Evolutionary conservation across 306 rosid genomes (phyloP).

Genomic region (Rubus parviflorus): DNA sequence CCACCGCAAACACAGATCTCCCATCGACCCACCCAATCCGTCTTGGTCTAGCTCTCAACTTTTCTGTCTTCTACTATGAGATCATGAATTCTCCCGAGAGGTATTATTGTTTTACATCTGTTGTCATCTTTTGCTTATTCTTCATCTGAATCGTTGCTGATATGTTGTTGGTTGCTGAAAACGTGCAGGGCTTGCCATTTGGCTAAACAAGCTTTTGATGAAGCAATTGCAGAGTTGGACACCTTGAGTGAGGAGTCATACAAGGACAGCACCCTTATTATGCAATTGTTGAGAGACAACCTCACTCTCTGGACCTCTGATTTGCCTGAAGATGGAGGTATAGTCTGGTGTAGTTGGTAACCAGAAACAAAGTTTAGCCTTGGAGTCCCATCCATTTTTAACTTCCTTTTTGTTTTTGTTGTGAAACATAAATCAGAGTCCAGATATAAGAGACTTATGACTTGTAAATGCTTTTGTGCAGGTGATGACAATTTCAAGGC

Average conservation of each 20-base stretch:
- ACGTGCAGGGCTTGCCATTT: conserved; percentile 92
- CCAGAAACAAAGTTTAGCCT: background rate
- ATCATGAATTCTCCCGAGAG: conserved; percentile 97
- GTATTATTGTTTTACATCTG: conserved; percentile 32
- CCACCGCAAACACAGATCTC: conserved; percentile 85
- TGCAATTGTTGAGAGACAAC: conserved; percentile 98
- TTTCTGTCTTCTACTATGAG: conserved; percentile 97
- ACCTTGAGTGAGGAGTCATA: conserved; percentile 98
- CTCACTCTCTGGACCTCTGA: conserved; percentile 99
- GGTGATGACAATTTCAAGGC: conserved; percentile 79
- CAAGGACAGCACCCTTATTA: conserved; percentile 97
- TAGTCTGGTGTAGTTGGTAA: background rate
- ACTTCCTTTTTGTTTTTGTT: background rate
- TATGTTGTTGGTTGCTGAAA: conserved; percentile 22
- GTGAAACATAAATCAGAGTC: conserved; percentile 4
- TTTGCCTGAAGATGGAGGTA: conserved; percentile 99
- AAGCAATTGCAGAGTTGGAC: conserved; percentile 98
- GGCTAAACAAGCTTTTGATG: conserved; percentile 99
- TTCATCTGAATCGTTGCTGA: conserved; percentile 20
- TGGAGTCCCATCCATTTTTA: background rate
- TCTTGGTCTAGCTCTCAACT: conserved; percentile 97
- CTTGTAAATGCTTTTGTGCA: conserved; percentile 34
- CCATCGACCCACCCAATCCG: conserved; percentile 96
- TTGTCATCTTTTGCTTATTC: conserved; percentile 11
- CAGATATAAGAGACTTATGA: conserved; percentile 11